Base-by-base conservation (phyloP, 176 grass and related monocot species). In the Oryza officinalis region DNA sequence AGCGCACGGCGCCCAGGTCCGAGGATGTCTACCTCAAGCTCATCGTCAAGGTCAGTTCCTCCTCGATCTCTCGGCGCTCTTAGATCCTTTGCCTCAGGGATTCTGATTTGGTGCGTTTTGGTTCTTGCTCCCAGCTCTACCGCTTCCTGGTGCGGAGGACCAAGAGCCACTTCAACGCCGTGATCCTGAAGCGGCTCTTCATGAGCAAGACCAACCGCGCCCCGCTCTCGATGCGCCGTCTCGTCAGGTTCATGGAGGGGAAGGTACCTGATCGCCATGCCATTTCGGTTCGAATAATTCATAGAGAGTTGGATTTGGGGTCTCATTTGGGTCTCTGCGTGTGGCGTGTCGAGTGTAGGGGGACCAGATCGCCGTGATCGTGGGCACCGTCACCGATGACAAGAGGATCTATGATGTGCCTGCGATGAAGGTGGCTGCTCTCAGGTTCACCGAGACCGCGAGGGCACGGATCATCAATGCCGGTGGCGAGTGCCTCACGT, bases 181-280 rank as follows among this genome's bases (percentile, higher is more conserved):
- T 94, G 20, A 92, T 97, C 61, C 80, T 97, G 1, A 97, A 89
- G 80, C 86, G 94, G n/a, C 65, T 97, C 8, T 97, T 92, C 86
- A 97, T 97, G 94, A 97, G 94, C 78, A 92, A 90, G 92, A 85
- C 82, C 68, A 97, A 94, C 83, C 81, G 86, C 57, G 78, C 90
- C 12, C 92, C 94, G 28, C 84, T 97, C 6, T 97, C 92, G 10
- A 91, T 97, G 77, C 86, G 89, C 80, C 86, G 89, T 33, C 92
- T 97, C 27, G 87, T 89, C 77, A 92, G 52, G 18, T 94, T 97
- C 83, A 92, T 90, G 92, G 75, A 87, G 13, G 87, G 85, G 14
- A 92, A 84, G 83, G 82, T 94, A 64, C 72, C 4, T 30, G 18
- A 44, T 22, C 17, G 30, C 14, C 18, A 57, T 57, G 26, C 69